Conservation (phyloP, 257 asterid species). For the Cinchona pubescens region DNA sequence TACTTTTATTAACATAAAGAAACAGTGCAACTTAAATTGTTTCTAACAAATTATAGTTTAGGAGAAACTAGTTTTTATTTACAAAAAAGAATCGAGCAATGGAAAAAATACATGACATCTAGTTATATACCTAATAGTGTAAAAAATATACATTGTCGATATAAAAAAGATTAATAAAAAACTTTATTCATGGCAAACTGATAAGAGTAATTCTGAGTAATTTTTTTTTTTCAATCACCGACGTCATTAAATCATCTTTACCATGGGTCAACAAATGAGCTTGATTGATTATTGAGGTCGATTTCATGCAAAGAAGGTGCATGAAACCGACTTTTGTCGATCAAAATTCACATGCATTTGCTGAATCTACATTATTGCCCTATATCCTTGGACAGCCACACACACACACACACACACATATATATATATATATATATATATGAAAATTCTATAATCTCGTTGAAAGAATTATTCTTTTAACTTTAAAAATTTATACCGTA, state of each 20-base stretch:
- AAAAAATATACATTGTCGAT: too few species aligned
- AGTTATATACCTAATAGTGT: too few species aligned
- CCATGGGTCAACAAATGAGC: background rate
- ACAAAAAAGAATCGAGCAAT: too few species aligned
- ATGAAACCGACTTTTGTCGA: constrained; percentile 16
- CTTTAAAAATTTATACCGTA: too few species aligned
- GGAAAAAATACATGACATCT: too few species aligned
- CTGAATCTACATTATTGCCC: constrained; percentile 20
- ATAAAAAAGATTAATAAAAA: too few species aligned
- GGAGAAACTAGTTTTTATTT: too few species aligned
- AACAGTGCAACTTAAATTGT: background rate
- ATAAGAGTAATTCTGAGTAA: background rate
- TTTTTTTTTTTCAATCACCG: background rate
- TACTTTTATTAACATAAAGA: too few species aligned
- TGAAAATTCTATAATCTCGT: too few species aligned
- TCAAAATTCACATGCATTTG: constrained; percentile 23
- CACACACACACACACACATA: too few species aligned
- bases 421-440: too few species aligned
- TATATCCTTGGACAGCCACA: background rate
- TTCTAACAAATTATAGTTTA: background rate
- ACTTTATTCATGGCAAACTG: background rate
- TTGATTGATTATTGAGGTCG: background rate
- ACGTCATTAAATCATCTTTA: background rate
- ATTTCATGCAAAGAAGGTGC: constrained; percentile 17
- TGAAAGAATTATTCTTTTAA: too few species aligned